Evolutionary conservation across 192 early-diverging fungal genomes (phyloP), one percentile per base, ranked within the genome.

Genomic region (Podila minutissima): DNA sequence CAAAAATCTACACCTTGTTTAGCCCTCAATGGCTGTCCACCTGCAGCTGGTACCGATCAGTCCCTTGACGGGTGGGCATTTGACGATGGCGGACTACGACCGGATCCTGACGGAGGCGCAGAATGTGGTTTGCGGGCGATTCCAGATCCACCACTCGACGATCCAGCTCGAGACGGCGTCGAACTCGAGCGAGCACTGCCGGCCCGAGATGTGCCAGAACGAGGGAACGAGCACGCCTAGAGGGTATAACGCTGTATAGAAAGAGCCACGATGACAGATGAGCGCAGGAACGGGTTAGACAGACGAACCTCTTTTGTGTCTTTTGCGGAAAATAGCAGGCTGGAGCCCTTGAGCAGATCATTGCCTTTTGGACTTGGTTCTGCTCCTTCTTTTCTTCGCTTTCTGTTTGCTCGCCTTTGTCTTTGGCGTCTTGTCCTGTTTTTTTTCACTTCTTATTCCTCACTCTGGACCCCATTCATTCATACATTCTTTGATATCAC

Each of bases 111-210:
- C 75, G 0, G 77, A 85, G 62, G 84, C 86, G 2, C 87, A 89
- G 61, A 83, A 84, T 26, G 71, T 86, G 46, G 74, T 89, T 1
- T 89, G 88, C 60, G 86, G 83, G 26, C 69, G 69, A 13, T 89
- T 83, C 72, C 75, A 83, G 46, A 84, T 89, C 7, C 88, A 89
- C 64, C 88, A 89, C 61, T 83, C 88, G 12, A 89, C 88, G 1
- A 71, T 89, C 22, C 88, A 89, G 66, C 73, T 89, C 15, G 88
- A 89, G 75, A 72, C 78, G 9, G 60, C 83, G 3, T 67, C 61
- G 1, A 86, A 86, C 61, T 72, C 83, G 9, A 86, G 83, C 33
- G 77, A 81, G 33, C 87, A 88, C 51, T 88, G 87, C 53, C 82
- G 81, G 53, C 87, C 87, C 2, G 77, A 86, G 19, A 71, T 88